Base-by-base conservation (phyloP, 768 basidiomycete species). In the Tricholoma bakamatsutake region DNA sequence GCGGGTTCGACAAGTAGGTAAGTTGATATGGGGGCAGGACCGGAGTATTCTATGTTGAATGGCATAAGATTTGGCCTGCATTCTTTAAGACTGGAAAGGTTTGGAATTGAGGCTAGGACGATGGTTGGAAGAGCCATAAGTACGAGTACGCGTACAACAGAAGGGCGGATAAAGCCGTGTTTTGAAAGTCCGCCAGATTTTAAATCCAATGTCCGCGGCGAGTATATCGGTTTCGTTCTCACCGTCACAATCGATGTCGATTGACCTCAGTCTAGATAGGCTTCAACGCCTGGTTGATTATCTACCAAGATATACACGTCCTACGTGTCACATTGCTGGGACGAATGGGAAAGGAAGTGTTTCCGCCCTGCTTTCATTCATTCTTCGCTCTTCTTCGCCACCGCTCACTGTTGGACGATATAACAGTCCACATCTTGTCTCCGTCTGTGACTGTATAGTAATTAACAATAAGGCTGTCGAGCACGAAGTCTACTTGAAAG, bases 311-410 rank as follows among this genome's bases (percentile, higher is more conserved):
- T 87, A 89, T 64, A 82, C 76, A 0, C 80, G 90, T 1, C 96
- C 93, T 0, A 92, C 93, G 0, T 76, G 90, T 33, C 97, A 99
- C 65, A 80, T 98, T 55, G 85, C 93, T 7, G 97, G 97, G 0
- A 99, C 97, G 0, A 98, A 99, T 71, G 96, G 97, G 8, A 99
- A 99, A 70, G 97, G 97, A 34, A 95, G 91, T 61, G 92, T 96
- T 11, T 85, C 93, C 1, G 86, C 87, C 4, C 75, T 94, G 33
- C 68, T 97, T 11, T 82, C 90, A 0, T 91, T 91, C 42, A 88
- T 92, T 62, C 72, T 98, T 7, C 65, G 67, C 4, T 69, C 77
- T 5, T 77, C 21, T 24, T 24, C 85, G 1, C 21, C 86, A 15
- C 69, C 75, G 1, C 74, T 88, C 52, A 73, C 73, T 18, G 77